Evolutionary conservation across 2,329 filamentous ascomycete genomes (phyloP).

Genomic region (Monilinia vaccinii-corymbosi): DNA sequence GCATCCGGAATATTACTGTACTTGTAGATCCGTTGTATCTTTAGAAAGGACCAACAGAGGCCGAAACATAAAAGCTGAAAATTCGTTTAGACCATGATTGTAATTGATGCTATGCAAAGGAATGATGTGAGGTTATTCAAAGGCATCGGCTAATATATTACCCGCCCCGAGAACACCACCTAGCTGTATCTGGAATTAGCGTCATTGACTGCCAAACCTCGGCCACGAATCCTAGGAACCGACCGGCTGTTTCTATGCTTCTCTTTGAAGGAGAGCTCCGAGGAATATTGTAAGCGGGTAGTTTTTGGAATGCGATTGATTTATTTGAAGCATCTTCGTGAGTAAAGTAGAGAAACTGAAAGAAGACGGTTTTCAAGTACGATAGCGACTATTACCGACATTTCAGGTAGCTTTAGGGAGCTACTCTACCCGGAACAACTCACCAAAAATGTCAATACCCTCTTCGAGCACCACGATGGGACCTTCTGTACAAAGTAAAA

Average conservation of each 20-base stretch:
- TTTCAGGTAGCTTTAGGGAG: neutral
- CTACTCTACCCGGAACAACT: neutral
- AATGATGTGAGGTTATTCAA: neutral
- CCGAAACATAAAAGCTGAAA: neutral
- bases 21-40: neutral
- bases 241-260: neutral
- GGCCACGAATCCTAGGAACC: neutral
- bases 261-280: neutral
- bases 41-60: neutral
- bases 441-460: neutral
- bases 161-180: neutral
- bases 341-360: neutral
- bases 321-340: neutral
- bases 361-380: neutral
- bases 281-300: neutral
- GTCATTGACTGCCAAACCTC: neutral
- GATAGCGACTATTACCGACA: neutral
- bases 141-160: neutral
- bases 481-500: slow-evolving; percentile 22
- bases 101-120: neutral
- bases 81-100: neutral
- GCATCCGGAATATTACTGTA: neutral
- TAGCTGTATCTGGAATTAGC: neutral
- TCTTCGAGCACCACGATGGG: neutral
- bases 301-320: neutral